A percentile compares a stretch with the other conserved stretches of the same genome.
These are phyloP conservation scores for Phaseolus lunatus DNA, from an alignment of 306 rosid species.

Conservation along the genomic window DNA sequence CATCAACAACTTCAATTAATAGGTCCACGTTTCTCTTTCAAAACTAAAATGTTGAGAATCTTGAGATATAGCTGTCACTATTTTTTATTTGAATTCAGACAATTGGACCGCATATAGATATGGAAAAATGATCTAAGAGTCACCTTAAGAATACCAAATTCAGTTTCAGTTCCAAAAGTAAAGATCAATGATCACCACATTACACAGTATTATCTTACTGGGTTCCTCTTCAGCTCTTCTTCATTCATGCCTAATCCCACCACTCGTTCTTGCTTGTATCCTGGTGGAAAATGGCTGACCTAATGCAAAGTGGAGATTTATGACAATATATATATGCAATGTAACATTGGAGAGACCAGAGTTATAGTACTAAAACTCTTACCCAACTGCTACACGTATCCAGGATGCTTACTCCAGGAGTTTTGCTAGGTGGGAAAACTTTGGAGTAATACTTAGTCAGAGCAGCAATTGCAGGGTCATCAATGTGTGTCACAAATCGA, in stretches of 20 bases:
- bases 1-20: conserved; percentile 38
- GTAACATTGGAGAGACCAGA: conserved; percentile 15
- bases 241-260: conserved; percentile 87
- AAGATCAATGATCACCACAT: conserved; percentile 12
- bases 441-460: conserved; percentile 74
- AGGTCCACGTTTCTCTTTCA: conserved; percentile 13
- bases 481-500: conserved; percentile 87
- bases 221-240: conserved; percentile 78
- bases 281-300: conserved; percentile 89
- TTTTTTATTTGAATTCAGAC: conserved; percentile 25
- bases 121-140: not conserved
- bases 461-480: conserved; percentile 78
- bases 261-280: conserved; percentile 78
- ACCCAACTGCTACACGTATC: conserved; percentile 96
- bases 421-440: conserved; percentile 75
- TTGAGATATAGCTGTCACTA: conserved; percentile 2
- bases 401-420: conserved; percentile 74
- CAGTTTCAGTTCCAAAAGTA: conserved; percentile 11
- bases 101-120: not conserved
- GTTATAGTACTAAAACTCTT: conserved; percentile 39
- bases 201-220: conserved; percentile 50
- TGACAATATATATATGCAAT: conserved; percentile 14
- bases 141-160: conserved; percentile 9
- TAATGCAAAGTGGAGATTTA: conserved; percentile 47
- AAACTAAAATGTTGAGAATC: conserved; percentile 1